Evolutionary conservation across 2,329 filamentous ascomycete species (phyloP), one percentile per base, ranked within the genome.

Genomic region (Paecilomyces formosus): DNA sequence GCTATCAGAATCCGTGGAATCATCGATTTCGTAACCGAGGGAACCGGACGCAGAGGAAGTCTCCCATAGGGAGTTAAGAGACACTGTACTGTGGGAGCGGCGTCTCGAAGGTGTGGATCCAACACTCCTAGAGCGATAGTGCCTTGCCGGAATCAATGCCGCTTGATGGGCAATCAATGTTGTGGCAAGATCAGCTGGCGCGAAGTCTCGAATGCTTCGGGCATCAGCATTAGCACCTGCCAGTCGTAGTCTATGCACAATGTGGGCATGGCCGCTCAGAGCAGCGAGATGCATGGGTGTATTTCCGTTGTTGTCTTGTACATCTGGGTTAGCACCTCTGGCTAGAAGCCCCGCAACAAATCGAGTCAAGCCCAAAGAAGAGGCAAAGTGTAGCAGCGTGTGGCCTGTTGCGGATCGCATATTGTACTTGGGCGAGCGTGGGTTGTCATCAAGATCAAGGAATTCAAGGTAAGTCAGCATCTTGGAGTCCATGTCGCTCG

Each of bases 261-360:
- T 90, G 68, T 91, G 86, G 11, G 84, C 78, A 67, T 92, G 87
- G 61, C 87, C 85, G 71, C 89, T 87, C 68, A 95, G 82, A 26
- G 88, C 86, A 21, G 91, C 90, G 69, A 93, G 83, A 72, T 95
- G 90, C 76, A 95, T 82, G 13, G 91, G 86, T 3, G 89, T 91
- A 72, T 90, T 93, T 22, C 90, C 90, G 55, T 88, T 88, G 62
- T 86, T 88, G 70, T 96, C 91, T 57, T 85, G 83, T 39, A 86
- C 78, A 66, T 93, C 86, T 0, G 88, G 85, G 67, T 88, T 88
- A 21, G 89, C 90, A n/a, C 90, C 89, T 62, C 89, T 83, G 9
- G 87, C 88, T 21, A 95, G 78, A 26, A 95, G 80, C 30, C 87
- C 89, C 12, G 88, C 88, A 55, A 89, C 89, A 62, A 95, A 88